Evolutionary conservation across 208 protist species (phyloP), one percentile per base, ranked within the genome.

Genomic region (Leishmania amazonensis): DNA sequence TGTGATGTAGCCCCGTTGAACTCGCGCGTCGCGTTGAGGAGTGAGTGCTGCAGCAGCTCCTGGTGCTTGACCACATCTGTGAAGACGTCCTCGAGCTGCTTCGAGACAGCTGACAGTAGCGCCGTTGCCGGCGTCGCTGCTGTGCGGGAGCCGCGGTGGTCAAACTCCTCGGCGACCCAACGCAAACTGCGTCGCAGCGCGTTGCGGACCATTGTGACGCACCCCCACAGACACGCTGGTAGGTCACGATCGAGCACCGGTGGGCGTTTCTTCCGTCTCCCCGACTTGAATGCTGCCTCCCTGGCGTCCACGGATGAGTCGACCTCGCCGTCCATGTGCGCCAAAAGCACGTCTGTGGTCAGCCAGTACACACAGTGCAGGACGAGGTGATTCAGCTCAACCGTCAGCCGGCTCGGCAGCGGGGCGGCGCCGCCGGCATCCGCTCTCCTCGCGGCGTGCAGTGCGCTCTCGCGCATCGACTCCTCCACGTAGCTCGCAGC

Each of bases 321-420:
- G 15, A 51, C 77, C 17, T 85, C 75, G 24, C 64, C 58, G 57
- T 83, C 73, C 38, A 81, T 79, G 82, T 94, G 75, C 49, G 81
- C 81, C 13, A 71, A 42, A 28, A 97, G 82, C 8, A 88, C 81
- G 58, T 95, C 94, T 54, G 81, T 77, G 15, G 87, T 58, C 15
- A 96, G 80, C 85, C 89, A 89, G 81, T 94, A 71, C 60, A 90
- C 81, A 42, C 76, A 73, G 64, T 97, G 92, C 28, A 97, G 35
- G 17, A 97, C 42, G 35, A 89, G 82, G 71, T 96, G 77, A 75
- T 96, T 96, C 4, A 91, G 81, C 79, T 96, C 91, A 0, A 90
- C 89, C 15, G 76, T 68, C 78, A 97, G 42, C 5, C 88, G 86
- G 24, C 83, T 88, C 31, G 94, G 94, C 31, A 47, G 45, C 19